Conservation (phyloP, 2,329 filamentous ascomycete species). For the Pseudocercospora eumusae region DNA sequence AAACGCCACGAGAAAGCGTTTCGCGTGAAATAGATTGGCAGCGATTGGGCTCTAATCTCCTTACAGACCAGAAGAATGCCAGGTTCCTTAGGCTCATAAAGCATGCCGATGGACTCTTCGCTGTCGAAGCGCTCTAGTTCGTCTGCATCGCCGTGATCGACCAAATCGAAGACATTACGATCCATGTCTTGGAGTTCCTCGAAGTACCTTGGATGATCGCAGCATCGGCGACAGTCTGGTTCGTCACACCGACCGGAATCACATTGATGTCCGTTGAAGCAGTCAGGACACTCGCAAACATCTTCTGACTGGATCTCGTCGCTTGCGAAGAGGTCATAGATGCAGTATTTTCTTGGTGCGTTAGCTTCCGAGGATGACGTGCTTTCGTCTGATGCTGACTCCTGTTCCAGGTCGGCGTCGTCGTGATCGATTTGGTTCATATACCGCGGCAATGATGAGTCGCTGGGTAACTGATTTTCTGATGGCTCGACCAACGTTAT, state of each 20-base stretch:
- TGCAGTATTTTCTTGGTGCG: no score
- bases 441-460: no score
- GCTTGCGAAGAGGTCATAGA: no score
- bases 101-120: slow-evolving; percentile 20
- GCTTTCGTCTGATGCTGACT: no score
- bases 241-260: background rate
- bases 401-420: no score
- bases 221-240: background rate
- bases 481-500: no score
- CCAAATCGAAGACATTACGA: slow-evolving; percentile 1
- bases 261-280: background rate
- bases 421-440: no score
- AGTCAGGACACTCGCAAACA: no score
- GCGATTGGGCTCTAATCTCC: background rate
- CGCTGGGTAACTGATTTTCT: no score
- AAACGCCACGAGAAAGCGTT: background rate
- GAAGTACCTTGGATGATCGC: background rate
- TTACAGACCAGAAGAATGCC: slow-evolving; percentile 14
- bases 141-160: slow-evolving; percentile 11
- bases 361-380: no score
- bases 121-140: slow-evolving; percentile 18
- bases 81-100: slow-evolving; percentile 20
- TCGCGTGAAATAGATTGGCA: background rate
- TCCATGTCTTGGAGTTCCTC: background rate
- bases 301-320: no score